Conservation (phyloP, 106 monocot species). For the Dendrobium catenatum region DNA sequence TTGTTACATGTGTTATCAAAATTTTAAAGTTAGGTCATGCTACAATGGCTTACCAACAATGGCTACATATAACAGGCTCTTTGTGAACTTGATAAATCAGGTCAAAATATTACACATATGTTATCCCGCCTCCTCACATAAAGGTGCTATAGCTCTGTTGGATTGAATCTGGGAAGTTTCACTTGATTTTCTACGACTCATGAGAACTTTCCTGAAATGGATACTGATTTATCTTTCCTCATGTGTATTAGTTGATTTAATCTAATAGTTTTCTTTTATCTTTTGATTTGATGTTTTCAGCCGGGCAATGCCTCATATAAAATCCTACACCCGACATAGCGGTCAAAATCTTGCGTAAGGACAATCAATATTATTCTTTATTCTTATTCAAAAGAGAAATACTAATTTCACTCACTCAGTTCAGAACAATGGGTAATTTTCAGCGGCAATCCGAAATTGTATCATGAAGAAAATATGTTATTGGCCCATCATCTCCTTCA, state of each 20-base stretch:
- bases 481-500: background rate
- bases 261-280: slow-evolving; percentile 3
- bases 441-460: background rate
- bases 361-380: slow-evolving; percentile 3
- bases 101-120: background rate
- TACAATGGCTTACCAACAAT: background rate
- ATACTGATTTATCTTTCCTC: background rate
- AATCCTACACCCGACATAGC: slow-evolving; percentile 79
- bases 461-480: background rate
- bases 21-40: background rate
- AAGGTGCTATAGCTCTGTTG: background rate
- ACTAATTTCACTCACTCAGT: background rate
- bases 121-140: background rate
- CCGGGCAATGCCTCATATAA: slow-evolving; percentile 95
- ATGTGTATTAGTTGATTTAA: background rate
- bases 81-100: background rate
- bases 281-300: slow-evolving; percentile 41
- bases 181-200: background rate
- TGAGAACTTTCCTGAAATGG: background rate
- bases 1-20: background rate
- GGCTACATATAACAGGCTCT: background rate
- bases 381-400: background rate
- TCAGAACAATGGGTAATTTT: background rate
- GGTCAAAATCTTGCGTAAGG: slow-evolving; percentile 92
- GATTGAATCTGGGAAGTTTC: background rate